A percentile compares a stretch with the other conserved stretches of the same genome.
These are phyloP conservation scores for Phytophthora cactorum DNA, from an alignment of 352 stramenopile species.

Conservation along the genomic window DNA sequence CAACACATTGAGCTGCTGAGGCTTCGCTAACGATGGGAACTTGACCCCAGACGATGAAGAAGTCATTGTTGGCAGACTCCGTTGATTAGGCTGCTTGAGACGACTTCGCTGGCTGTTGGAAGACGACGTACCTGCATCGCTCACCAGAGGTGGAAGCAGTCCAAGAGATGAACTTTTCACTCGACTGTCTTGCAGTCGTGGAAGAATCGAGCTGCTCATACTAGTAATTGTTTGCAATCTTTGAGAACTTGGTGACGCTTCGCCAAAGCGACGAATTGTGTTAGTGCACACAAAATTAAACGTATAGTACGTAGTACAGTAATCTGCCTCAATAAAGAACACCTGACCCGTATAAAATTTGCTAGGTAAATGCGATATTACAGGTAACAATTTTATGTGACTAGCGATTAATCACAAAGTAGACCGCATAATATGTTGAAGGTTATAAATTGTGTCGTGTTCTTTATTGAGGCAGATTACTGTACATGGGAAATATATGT, in stretches of 20 bases:
- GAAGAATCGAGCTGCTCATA: conserved; percentile 30
- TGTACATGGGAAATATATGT: neutral
- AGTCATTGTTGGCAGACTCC: conserved; percentile 4
- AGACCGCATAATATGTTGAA: too few species aligned
- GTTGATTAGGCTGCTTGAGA: conserved; percentile 34
- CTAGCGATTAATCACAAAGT: too few species aligned
- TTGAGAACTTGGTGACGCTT: neutral
- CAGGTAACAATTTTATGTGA: too few species aligned
- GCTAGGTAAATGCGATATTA: too few species aligned
- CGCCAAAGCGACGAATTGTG: conserved; percentile 3
- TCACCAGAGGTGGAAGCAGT: conserved; percentile 28
- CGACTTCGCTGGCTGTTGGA: conserved; percentile 27
- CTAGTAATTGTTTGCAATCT: too few species aligned
- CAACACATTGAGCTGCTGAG: conserved; percentile 12
- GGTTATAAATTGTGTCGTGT: too few species aligned
- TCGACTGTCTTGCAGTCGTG: conserved; percentile 18
- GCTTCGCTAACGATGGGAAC: conserved; percentile 47
- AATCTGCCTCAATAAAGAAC: too few species aligned
- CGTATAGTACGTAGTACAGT: too few species aligned
- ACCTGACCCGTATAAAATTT: too few species aligned
- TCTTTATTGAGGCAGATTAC: too few species aligned
- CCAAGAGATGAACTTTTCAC: conserved; percentile 18
- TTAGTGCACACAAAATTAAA: neutral
- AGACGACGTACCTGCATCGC: conserved; percentile 1
- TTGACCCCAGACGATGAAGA: conserved; percentile 35